A percentile compares a stretch with the other conserved stretches of the same genome.
These are phyloP conservation scores for Xerocomus potaroensis DNA, from an alignment of 768 basidiomycete genomes.

Conservation along the genomic window DNA sequence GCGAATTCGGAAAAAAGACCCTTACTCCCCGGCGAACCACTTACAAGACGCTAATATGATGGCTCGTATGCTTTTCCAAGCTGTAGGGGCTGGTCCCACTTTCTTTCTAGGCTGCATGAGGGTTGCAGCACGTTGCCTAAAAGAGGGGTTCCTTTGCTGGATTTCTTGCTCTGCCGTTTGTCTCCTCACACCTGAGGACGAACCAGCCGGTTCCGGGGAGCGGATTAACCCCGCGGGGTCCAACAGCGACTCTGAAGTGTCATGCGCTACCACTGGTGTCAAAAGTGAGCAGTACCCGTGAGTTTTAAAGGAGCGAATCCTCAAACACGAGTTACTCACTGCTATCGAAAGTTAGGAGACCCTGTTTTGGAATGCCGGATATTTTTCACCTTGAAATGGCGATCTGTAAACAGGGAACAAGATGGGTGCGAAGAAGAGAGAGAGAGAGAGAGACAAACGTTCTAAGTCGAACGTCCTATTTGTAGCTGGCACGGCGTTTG, in stretches of 20 bases:
- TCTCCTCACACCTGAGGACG: slow-evolving; percentile 14
- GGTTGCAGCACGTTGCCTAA: slow-evolving; percentile 20
- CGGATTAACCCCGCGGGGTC: slow-evolving; percentile 7
- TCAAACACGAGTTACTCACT: slow-evolving; percentile 8
- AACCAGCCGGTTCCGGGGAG: slow-evolving; percentile 3
- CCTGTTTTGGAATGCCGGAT: neutral
- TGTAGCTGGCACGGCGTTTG: neutral
- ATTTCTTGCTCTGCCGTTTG: neutral
- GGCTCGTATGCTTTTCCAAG: slow-evolving; percentile 45
- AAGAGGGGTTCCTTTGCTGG: slow-evolving; percentile 5
- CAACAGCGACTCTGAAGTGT: slow-evolving; percentile 1
- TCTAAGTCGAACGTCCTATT: slow-evolving; percentile 6
- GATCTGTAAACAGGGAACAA: neutral
- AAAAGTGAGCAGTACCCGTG: slow-evolving; percentile 14
- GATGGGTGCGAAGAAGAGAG: neutral
- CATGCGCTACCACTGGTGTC: slow-evolving; percentile 12
- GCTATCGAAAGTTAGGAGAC: neutral
- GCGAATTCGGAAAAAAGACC: slow-evolving; percentile 3
- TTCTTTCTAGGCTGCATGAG: slow-evolving; percentile 37
- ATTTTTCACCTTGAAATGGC: slow-evolving; percentile 1
- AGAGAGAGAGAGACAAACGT: neutral
- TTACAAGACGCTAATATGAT: slow-evolving; percentile 58
- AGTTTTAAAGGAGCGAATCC: neutral
- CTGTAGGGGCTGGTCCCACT: slow-evolving; percentile 40
- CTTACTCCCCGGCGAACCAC: slow-evolving; percentile 7